Evolutionary conservation across 768 basidiomycete species (phyloP), one percentile per base, ranked within the genome.

Genomic region (Tulasnella sp.): DNA sequence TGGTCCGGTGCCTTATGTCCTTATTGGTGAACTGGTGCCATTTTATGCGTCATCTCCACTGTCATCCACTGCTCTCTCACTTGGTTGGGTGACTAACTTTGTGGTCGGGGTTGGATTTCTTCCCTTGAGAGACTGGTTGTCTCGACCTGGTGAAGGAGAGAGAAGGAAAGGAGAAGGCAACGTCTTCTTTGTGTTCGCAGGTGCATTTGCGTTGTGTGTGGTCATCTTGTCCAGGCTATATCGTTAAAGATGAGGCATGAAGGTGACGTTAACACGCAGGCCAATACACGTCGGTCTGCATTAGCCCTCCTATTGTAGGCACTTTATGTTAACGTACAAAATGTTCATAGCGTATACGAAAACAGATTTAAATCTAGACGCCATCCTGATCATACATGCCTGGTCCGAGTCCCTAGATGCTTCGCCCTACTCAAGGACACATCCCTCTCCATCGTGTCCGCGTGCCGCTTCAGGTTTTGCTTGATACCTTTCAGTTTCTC

Each of bases 1-100:
- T 15, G 93, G 93, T 1, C 91, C 93, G 1, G 68, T 96, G 29
- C 92, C 93, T 0, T 98, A 91, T 61, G 78, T 98, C 33, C 80
- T 96, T 64, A 79, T 93, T 28, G 79, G 90, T 13, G 91, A 96
- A 61, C 78, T 95, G 19, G 82, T 90, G 2, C 89, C 89, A 1
- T 64, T 74, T 44, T 74, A 83, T 59, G 64, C 60, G 25, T 61
- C 60, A 6, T 56, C 63, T 9, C 58, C 63, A 0, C 58, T 61
- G 0, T 62, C 63, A 9, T 63, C 62, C 3, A 53, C 60, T 19
- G 65, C 63, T 0, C 60, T 65, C 13, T 56, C 59, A 4, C 12
- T 64, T 48, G 57, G 61, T 39, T 60, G 91, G 91, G 73, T 78
- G 37, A 67, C 75, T 25, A 95, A 93, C 64, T 92, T 95, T 59